Percentiles rank a stretch among this genome's conserved stretches.
These are phyloP conservation scores for Acacia melanoxylon DNA, from an alignment of 306 rosid genomes.

Conservation along the genomic window DNA sequence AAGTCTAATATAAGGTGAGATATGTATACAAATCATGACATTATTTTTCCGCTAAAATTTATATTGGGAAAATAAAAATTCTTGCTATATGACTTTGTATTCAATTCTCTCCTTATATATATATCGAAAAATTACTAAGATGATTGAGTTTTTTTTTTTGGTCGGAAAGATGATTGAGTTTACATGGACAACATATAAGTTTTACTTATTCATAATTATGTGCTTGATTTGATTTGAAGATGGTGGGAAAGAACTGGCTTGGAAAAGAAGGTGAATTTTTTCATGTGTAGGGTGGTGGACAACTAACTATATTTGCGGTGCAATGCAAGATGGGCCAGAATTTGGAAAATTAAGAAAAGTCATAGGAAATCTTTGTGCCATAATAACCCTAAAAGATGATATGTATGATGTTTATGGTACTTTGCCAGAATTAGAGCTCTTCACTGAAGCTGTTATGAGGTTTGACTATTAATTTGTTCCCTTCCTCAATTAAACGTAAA, in stretches of 20 bases:
- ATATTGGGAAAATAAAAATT: too few species aligned
- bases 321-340: background rate
- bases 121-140: too few species aligned
- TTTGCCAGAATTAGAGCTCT: background rate
- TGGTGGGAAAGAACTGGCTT: background rate
- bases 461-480: background rate
- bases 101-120: too few species aligned
- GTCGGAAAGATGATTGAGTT: background rate
- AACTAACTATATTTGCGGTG: background rate
- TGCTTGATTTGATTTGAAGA: background rate
- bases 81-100: too few species aligned
- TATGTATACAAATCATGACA: too few species aligned
- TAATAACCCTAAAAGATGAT: background rate
- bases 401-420: background rate
- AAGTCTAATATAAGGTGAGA: background rate
- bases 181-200: background rate
- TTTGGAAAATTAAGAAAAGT: background rate
- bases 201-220: background rate
- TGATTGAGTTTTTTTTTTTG: too few species aligned
- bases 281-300: background rate
- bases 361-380: background rate
- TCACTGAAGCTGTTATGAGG: background rate
- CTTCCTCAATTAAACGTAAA: background rate
- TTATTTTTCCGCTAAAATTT: too few species aligned
- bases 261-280: background rate